A percentile compares a stretch with the other conserved stretches of the same genome.
phyloP scores from a whole-genome alignment of 768 basidiomycete genomes.

The Termitomyces heimii region DNA sequence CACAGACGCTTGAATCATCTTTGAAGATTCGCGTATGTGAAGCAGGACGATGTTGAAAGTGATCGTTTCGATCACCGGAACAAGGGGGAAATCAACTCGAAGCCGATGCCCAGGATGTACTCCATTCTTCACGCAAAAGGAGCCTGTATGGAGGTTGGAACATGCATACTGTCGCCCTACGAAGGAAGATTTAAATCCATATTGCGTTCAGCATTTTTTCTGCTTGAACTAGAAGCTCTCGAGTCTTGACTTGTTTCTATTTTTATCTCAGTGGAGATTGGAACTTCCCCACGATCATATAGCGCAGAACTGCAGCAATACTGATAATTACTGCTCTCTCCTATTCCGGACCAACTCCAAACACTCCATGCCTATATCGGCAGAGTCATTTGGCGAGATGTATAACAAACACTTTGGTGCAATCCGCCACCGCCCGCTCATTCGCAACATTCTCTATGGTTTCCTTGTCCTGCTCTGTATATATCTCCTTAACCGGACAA shows the following conservation, averaged over 20 bases:
- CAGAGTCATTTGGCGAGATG: conserved; percentile 8
- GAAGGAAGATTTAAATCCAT: not conserved
- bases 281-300: conserved; percentile 5
- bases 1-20: not conserved
- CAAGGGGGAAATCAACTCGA: not conserved
- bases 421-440: conserved; percentile 19
- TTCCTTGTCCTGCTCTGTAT: conserved; percentile 19
- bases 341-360: not conserved
- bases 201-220: not conserved
- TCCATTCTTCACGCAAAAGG: not conserved
- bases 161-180: not conserved
- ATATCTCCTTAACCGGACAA: conserved; percentile 21
- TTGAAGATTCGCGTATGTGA: not conserved
- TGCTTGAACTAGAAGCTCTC: not conserved
- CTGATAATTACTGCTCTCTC: not conserved
- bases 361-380: conserved; percentile 5
- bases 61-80: not conserved
- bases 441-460: conserved; percentile 25
- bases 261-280: conserved; percentile 5
- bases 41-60: not conserved
- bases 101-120: not conserved
- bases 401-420: conserved; percentile 3
- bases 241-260: not conserved
- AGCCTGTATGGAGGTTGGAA: not conserved
- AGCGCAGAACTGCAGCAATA: not conserved